phyloP scores from a whole-genome alignment of 495 filamentous ascomycete genomes.

The Aspergillus bridgeri region DNA sequence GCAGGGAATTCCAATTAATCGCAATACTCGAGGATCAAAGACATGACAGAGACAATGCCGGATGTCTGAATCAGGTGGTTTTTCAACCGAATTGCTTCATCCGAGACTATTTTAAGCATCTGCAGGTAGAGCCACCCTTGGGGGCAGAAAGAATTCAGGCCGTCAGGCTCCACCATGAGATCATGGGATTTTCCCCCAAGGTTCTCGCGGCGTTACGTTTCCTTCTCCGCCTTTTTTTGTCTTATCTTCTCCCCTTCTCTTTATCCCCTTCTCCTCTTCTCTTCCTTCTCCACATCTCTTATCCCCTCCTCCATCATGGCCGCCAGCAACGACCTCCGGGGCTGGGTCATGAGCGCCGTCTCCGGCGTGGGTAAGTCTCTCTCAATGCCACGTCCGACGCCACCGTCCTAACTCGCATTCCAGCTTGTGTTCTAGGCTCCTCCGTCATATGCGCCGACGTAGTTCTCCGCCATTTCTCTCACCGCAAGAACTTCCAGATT shows the following conservation, averaged over 20 bases:
- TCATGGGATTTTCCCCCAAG: conserved; percentile 1
- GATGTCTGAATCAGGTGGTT: neutral
- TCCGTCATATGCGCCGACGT: conserved; percentile 84
- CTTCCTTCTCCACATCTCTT: conserved; percentile 11
- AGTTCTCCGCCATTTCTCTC: conserved; percentile 65
- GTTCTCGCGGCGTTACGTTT: neutral
- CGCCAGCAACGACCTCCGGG: conserved; percentile 76
- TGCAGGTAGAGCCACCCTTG: neutral
- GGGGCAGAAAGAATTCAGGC: neutral
- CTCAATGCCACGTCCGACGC: conserved; percentile 1
- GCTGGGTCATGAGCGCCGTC: conserved; percentile 87
- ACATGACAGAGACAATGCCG: neutral
- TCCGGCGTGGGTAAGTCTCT: conserved; percentile 69
- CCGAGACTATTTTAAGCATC: neutral
- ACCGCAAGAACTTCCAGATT: conserved; percentile 75
- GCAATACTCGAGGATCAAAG: neutral
- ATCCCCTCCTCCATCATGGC: conserved; percentile 30
- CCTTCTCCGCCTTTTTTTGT: conserved; percentile 5
- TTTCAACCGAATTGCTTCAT: neutral
- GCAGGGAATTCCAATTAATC: neutral
- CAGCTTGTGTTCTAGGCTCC: conserved; percentile 79
- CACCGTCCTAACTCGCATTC: conserved; percentile 11
- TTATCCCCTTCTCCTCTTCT: conserved; percentile 6
- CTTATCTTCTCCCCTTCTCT: neutral
- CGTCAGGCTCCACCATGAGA: neutral